Evolutionary conservation across 1,284 basidiomycete genomes (phyloP).

Genomic region (Rhizoctonia solani): DNA sequence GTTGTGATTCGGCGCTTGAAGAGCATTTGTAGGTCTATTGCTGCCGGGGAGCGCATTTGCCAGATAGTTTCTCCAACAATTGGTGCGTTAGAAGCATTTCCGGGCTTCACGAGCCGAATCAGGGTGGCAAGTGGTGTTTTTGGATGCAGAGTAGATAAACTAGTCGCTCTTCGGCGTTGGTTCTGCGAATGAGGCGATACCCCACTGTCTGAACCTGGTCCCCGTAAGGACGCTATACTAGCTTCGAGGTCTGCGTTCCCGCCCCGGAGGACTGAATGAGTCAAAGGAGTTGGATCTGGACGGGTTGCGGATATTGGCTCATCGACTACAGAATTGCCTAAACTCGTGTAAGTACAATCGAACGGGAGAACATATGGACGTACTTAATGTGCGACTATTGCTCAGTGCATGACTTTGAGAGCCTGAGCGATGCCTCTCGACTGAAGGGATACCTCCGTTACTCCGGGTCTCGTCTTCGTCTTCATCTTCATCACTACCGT

Average conservation of each 20-base stretch:
- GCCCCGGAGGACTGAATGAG: conserved; percentile 13
- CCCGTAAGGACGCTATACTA: conserved; percentile 36
- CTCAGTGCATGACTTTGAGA: conserved; percentile 5
- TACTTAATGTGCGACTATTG: conserved; percentile 10
- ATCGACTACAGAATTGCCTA: background rate
- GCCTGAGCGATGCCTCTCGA: conserved; percentile 11
- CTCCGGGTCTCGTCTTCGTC: conserved; percentile 67
- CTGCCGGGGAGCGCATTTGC: conserved; percentile 83
- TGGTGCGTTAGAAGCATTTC: conserved; percentile 17
- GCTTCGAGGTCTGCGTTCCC: conserved; percentile 33
- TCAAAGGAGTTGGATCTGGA: conserved; percentile 15
- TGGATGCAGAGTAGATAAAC: conserved; percentile 30
- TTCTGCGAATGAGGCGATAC: conserved; percentile 10
- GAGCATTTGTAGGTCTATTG: conserved; percentile 84
- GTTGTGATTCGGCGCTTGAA: conserved; percentile 91
- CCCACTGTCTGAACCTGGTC: conserved; percentile 48
- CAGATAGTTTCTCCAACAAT: conserved; percentile 56
- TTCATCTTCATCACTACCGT: conserved; percentile 66
- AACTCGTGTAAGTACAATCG: conserved; percentile 33
- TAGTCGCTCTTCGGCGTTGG: conserved; percentile 15
- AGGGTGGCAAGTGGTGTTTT: conserved; percentile 16
- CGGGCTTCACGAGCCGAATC: conserved; percentile 12
- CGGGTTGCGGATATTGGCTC: conserved; percentile 13
- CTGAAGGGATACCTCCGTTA: conserved; percentile 40
- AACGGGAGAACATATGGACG: background rate